phyloP scores from a whole-genome alignment of 2,329 filamentous ascomycete species.

The Zymoseptoria passerinii region DNA sequence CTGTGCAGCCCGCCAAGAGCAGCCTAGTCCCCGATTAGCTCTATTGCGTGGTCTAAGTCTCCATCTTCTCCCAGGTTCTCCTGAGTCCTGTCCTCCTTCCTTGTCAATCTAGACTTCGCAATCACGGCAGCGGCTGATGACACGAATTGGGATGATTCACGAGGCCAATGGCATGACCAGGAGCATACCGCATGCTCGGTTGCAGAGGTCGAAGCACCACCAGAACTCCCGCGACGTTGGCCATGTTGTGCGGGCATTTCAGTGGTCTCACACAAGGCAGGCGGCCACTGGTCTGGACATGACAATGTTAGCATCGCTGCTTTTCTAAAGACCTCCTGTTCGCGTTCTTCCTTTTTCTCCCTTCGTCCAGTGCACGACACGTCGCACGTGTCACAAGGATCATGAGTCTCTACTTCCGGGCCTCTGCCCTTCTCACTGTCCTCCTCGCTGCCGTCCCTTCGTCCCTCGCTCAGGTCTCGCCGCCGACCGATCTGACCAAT shows the following conservation, averaged over 20 bases:
- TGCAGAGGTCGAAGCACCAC: not conserved
- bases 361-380: not conserved
- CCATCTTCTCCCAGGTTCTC: not conserved
- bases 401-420: not conserved
- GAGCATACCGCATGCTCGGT: not conserved
- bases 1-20: not conserved
- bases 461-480: slow-evolving; percentile 34
- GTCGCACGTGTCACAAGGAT: not conserved
- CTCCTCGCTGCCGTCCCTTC: slow-evolving; percentile 2
- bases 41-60: not conserved
- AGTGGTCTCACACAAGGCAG: too few species aligned
- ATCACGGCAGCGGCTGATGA: not conserved
- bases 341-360: not conserved
- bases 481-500: slow-evolving; percentile 37
- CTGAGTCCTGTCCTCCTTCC: too few species aligned
- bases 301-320: not conserved
- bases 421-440: not conserved
- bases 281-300: not conserved
- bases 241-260: too few species aligned
- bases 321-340: not conserved
- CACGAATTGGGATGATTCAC: not conserved
- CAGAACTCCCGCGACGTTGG: too few species aligned
- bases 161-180: not conserved
- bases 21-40: not conserved
- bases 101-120: not conserved